Evolutionary conservation across 441 rosid species (phyloP), one percentile per base, ranked within the genome.

Genomic region (Theobroma grandiflorum): DNA sequence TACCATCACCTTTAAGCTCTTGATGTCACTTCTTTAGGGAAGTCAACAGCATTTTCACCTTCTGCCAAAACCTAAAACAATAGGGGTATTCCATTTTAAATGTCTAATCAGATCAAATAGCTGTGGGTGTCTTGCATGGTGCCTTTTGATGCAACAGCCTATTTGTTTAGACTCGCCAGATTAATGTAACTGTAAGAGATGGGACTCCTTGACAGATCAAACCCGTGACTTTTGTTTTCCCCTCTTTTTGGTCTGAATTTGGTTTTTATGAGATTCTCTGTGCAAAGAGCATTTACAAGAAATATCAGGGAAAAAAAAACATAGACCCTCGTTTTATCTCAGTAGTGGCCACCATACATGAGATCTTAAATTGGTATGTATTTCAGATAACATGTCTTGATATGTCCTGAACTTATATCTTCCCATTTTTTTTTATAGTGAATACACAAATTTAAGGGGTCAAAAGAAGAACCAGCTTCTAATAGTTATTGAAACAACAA

Each of bases 141-240:
- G 11, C 33, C 22, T 62, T 62, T 75, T 33, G 22, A 62, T 47
- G 33, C 76, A 20, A 22, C 31, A 35, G 40, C n/a, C 62, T 18
- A n/a, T n/a, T 6, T 18, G 35, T 37, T 47, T 49, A 18, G 47
- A 37, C 38, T 63, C 50, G 16, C 72, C 63, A 50, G 2, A 16
- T 59, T 61, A 59, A 75, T 15, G 43, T 11, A 69, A 45, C 53
- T 73, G 45, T 49, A 26, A 22, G 16, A 59, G 72, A 76, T 71
- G 73, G 55, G 77, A 70, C 77, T 81, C 66, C 15, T 69, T 80
- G 75, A 55, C 20, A 12, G 49, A 62, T 76, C 77, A 22, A 7
- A 59, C 69, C 77, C 35, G 11, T 31, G 12, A 11, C 18, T 1
- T 50, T 50, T 12, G 4, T 8, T 11, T 4, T 7, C 3, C 55